Base-by-base conservation (phyloP, 306 rosid species). In the Calophaca sinica region DNA sequence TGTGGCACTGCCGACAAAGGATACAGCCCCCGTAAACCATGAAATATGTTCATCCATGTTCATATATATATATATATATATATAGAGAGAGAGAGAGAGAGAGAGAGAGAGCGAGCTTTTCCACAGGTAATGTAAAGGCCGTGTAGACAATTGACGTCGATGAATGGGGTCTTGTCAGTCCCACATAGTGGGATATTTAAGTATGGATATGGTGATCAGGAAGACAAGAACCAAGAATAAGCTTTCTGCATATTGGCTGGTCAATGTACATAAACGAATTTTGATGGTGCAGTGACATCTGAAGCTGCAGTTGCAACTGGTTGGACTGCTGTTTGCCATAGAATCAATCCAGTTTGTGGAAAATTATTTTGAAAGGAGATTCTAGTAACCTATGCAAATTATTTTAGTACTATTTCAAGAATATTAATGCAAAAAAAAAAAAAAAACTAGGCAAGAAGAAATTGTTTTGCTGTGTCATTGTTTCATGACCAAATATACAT, bases 21-120 rank as follows among this genome's bases (percentile, higher is more conserved):
- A 63, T 67, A 74, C 76, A 74, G 0, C 32, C 52, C 57, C 76
- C 84, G 52, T 67, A 74, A 74, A 66, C 75, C 75, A 73, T 73
- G 83, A 66, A 73, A 48, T 48, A 48, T 73, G 83, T 79, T 72
- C 2, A 55, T 9, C 38, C 26, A 63, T 79, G 9, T 33, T 0
- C 1, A 20, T 20, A 20, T 20, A 20, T 20, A 20, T 20, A 20
- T 20, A 20, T 20, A 20, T 20, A 20, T 20, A 20, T 20, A 20
- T 20, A 20, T 20, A 20, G 0, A 20, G 26, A n/a, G n/a, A n/a
- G n/a, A n/a, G n/a, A n/a, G n/a, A n/a, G n/a, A n/a, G n/a, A n/a
- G n/a, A n/a, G n/a, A n/a, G n/a, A n/a, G n/a, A 13, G 10, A 71
- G 31, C 36, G n/a, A 39, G 3, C 4, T 62, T 26, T 14, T 73